Conservation (phyloP, 495 filamentous ascomycete species). For the Stereocaulon alpinum region DNA sequence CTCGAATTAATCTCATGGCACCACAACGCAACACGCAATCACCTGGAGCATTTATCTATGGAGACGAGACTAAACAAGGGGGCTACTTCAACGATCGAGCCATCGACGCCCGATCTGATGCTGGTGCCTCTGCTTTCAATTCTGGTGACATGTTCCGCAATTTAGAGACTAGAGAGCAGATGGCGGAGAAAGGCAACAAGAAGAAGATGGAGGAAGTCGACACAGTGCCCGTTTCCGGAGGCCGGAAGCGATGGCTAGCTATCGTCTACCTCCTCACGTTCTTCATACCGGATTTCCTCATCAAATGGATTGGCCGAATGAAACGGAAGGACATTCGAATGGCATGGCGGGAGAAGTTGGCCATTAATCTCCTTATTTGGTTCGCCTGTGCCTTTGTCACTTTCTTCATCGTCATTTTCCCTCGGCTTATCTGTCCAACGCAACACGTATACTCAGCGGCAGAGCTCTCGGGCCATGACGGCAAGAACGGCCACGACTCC, state of each 20-base stretch:
- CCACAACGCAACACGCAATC: constrained; percentile 48
- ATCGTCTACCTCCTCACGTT: constrained; percentile 81
- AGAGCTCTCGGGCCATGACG: constrained; percentile 65
- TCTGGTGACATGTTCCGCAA: constrained; percentile 97
- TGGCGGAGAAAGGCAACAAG: constrained; percentile 91
- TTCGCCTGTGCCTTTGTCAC: constrained; percentile 63
- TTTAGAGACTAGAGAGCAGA: constrained; percentile 82
- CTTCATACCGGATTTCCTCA: constrained; percentile 75
- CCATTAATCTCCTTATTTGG: constrained; percentile 98
- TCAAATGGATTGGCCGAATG: constrained; percentile 73
- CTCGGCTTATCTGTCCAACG: constrained; percentile 77
- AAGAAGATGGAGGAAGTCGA: constrained; percentile 87
- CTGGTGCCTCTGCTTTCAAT: constrained; percentile 76
- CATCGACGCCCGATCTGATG: constrained; percentile 78
- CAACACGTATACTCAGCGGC: constrained; percentile 76
- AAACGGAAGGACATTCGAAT: constrained; percentile 84
- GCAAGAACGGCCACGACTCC: constrained; percentile 51
- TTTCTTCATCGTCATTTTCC: constrained; percentile 87
- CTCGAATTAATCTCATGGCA: constrained; percentile 58
- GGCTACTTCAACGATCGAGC: constrained; percentile 79
- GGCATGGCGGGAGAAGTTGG: constrained; percentile 95
- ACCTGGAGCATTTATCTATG: constrained; percentile 50
- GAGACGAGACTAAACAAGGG: constrained; percentile 57
- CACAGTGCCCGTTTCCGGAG: constrained; percentile 62
- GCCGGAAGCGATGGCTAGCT: constrained; percentile 84